These are phyloP conservation scores for Arthroderma sp. DNA, from an alignment of 2,329 filamentous ascomycete genomes.

Conservation along the genomic window DNA sequence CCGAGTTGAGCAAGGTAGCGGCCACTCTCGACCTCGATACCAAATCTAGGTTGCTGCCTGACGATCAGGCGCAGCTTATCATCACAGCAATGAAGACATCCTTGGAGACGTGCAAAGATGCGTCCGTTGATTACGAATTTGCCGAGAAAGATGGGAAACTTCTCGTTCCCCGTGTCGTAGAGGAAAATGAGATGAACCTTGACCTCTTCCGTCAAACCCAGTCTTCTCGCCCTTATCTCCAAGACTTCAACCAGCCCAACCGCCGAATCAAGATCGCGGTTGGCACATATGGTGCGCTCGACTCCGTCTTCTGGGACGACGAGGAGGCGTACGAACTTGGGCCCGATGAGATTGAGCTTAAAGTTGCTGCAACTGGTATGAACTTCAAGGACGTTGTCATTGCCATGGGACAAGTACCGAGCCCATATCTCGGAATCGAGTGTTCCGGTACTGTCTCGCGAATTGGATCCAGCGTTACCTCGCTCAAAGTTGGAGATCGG, in stretches of 20 bases:
- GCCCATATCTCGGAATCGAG: constrained; percentile 2
- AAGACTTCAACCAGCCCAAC: not conserved
- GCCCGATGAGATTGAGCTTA: constrained; percentile 18
- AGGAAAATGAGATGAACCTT: not conserved
- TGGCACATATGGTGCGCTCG: not conserved
- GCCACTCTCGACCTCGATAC: not conserved
- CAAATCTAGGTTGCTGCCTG: not conserved
- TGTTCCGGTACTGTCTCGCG: constrained; percentile 8
- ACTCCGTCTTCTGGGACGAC: not conserved
- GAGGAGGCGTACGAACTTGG: not conserved
- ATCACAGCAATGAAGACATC: not conserved
- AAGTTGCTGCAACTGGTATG: constrained; percentile 16
- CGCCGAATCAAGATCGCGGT: not conserved
- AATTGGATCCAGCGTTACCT: constrained; percentile 5
- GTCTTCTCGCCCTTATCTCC: not conserved
- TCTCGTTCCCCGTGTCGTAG: not conserved
- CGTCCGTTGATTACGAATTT: not conserved
- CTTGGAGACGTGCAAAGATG: not conserved
- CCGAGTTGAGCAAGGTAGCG: not conserved
- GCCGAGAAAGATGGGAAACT: not conserved
- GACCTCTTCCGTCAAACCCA: too few relatives aligned
- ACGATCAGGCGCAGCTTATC: not conserved
- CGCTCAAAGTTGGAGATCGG: constrained; percentile 8
- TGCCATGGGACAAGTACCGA: constrained; percentile 7
- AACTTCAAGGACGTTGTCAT: constrained; percentile 17